Percentiles rank a stretch among this genome's conserved stretches.
phyloP scores from a whole-genome alignment of 2,329 filamentous ascomycete genomes.

The Xylariaceae sp. region DNA sequence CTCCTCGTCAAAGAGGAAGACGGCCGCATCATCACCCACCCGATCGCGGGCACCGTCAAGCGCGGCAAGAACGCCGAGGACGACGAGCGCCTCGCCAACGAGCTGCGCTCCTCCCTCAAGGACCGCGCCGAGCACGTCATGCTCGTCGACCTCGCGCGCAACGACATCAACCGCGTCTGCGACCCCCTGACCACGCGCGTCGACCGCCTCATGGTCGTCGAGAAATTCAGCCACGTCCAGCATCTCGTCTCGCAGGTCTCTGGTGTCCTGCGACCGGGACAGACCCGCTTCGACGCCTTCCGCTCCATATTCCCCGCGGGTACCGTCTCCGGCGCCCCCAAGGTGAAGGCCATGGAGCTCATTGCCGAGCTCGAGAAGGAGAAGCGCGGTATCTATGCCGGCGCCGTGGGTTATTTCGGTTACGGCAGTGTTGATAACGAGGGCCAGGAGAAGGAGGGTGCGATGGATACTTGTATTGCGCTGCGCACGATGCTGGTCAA shows the following conservation, averaged over 20 bases:
- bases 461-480: constrained; percentile 81
- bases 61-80: constrained; percentile 75
- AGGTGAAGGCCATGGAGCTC: constrained; percentile 94
- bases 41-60: constrained; percentile 92
- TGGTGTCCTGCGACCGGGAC: constrained; percentile 73
- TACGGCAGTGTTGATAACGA: constrained; percentile 67
- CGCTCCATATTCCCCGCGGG: constrained; percentile 94
- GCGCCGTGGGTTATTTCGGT: constrained; percentile 94
- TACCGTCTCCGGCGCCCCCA: constrained; percentile 91
- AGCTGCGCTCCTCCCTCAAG: constrained; percentile 75
- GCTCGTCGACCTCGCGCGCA: constrained; percentile 91
- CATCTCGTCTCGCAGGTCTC: constrained; percentile 95
- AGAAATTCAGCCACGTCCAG: constrained; percentile 95
- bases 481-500: constrained; percentile 93
- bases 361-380: constrained; percentile 92
- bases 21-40: constrained; percentile 88
- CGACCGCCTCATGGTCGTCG: constrained; percentile 88
- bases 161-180: constrained; percentile 94
- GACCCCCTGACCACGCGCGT: constrained; percentile 86
- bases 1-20: constrained; percentile 86
- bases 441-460: constrained; percentile 64
- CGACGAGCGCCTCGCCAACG: constrained; percentile 71
- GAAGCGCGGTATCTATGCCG: constrained; percentile 92
- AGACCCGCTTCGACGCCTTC: constrained; percentile 92
- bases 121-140: constrained; percentile 95